Evolutionary conservation across 495 filamentous ascomycete species (phyloP), one percentile per base, ranked within the genome.

Genomic region (Tuber brumale): DNA sequence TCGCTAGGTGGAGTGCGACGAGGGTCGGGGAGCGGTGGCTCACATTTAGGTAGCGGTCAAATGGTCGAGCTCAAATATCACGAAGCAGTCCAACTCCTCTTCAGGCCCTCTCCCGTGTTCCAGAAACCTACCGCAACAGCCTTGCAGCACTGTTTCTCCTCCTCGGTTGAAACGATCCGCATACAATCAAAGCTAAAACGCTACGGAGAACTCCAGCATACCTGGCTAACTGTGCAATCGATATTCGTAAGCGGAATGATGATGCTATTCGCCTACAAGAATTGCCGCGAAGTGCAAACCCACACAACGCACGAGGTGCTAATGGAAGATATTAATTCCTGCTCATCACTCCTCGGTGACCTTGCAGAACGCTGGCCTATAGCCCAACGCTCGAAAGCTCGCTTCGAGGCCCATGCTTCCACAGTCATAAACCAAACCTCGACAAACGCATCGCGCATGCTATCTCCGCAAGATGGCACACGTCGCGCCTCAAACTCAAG

Each of bases 31-130:
- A 70, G 75, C 31, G 27, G 71, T 18, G 77, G 77, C 12, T 57
- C n/a, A 21, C 70, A 72, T 43, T 76, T 77, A 31, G 76, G 79
- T 18, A 77, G 46, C 35, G 72, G 75, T 9, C 79, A 81, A 42
- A 81, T 80, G 71, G 73, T 81, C 31, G 81, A 83, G 45, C 76
- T 83, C 35, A 83, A 81, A 57, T 78, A 75, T 37, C 57, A 79
- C n/a, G 81, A 83, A 69, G 81, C 81, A 16, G 79, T 83, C 10
- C 81, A 83, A 46, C 45, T 83, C 18, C 76, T 83, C 16, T 83
- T 83, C 71, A 73, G 79, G 10, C 81, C 79, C 7, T 82, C 72
- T 37, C 79, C 74, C 16, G 76, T 74, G 61, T 79, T 83, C 37
- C 76, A 73, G 9, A 74, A 19, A 16, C 79, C 81, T 8, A 77